These are phyloP conservation scores for Aphanomyces stellatus DNA, from an alignment of 352 stramenopile genomes.

Conservation along the genomic window DNA sequence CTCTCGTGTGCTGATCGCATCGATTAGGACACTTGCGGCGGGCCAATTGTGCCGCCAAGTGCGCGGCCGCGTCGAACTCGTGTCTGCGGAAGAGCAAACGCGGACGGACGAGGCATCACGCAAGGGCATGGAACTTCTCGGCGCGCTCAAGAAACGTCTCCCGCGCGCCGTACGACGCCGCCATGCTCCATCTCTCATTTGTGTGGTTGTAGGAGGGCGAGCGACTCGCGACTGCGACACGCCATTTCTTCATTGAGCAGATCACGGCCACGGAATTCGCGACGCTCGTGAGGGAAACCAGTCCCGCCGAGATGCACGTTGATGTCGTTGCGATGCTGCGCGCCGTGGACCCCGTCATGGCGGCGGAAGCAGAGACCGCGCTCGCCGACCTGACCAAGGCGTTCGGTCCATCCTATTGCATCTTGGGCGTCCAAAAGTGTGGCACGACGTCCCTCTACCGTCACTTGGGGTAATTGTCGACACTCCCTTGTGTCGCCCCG, in stretches of 20 bases:
- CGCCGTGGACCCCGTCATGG: constrained; percentile 31
- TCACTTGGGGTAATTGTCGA: constrained; percentile 25
- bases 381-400: constrained; percentile 9
- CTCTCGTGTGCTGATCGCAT: background rate
- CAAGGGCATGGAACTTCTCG: constrained; percentile 25
- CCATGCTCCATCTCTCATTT: background rate
- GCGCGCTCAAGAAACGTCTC: constrained; percentile 24
- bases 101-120: constrained; percentile 23
- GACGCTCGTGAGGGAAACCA: background rate
- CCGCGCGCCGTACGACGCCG: background rate
- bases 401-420: constrained; percentile 42
- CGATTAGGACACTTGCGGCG: constrained; percentile 23
- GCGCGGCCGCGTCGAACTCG: constrained; percentile 42
- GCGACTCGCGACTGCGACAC: constrained; percentile 29
- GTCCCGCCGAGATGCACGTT: constrained; percentile 21
- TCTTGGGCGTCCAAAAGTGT: constrained; percentile 55
- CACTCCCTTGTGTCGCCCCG: background rate
- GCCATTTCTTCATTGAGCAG: constrained; percentile 55
- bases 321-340: constrained; percentile 37
- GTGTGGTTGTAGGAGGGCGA: constrained; percentile 19
- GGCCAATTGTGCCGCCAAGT: constrained; percentile 44
- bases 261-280: constrained; percentile 38
- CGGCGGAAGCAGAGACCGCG: constrained; percentile 27
- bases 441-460: constrained; percentile 57
- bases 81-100: constrained; percentile 25